Conservation (phyloP, 257 asterid species). For the Solanum pennellii region DNA sequence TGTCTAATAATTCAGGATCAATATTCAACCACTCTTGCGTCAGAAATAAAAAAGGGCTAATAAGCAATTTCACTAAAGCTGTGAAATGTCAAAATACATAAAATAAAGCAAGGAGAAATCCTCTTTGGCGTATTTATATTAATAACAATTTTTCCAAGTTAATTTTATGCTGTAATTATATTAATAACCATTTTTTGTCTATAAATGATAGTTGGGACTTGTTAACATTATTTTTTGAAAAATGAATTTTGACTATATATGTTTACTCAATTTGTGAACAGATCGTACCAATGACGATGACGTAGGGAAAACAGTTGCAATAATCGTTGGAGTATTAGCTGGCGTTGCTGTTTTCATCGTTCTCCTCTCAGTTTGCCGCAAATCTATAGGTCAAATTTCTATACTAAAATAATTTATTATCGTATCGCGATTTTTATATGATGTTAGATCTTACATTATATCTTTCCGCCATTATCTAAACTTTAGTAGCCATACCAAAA, state of each 20-base stretch:
- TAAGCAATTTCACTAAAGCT: neutral
- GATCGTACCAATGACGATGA: constrained; percentile 45
- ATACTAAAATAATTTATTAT: neutral
- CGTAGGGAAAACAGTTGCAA: constrained; percentile 71
- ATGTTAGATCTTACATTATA: fast-evolving
- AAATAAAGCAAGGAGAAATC: neutral
- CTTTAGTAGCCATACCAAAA: neutral
- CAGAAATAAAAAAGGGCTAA: neutral
- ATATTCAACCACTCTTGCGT: neutral
- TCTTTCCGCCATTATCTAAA: neutral
- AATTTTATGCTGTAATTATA: no score
- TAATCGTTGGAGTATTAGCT: constrained; percentile 58
- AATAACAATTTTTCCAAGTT: no score
- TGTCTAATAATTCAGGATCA: neutral
- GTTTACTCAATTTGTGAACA: neutral
- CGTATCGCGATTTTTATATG: neutral
- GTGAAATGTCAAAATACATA: neutral
- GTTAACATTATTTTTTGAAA: neutral
- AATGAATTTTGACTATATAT: neutral
- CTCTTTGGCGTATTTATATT: neutral
- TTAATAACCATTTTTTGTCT: neutral
- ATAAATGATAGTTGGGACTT: neutral
- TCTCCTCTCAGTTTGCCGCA: constrained; percentile 68
- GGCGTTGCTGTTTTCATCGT: constrained; percentile 60
- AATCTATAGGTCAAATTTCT: constrained; percentile 23